Conservation (phyloP, 78 protist genomes). For the Chrysochromulina tobinii region DNA sequence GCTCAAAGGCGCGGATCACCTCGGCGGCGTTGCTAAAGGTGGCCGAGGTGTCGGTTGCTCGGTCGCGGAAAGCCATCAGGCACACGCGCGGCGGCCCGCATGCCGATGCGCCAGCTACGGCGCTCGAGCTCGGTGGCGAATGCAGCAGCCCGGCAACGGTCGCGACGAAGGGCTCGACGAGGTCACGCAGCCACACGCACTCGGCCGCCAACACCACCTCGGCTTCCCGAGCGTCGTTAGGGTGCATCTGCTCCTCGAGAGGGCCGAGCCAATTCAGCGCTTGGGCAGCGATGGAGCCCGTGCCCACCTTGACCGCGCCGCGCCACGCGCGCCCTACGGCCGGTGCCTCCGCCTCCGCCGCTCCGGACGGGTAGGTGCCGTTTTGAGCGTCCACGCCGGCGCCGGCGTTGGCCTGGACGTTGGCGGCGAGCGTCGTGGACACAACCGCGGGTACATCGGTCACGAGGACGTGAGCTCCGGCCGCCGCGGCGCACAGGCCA, state of each 20-base stretch:
- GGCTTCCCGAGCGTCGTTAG: not conserved
- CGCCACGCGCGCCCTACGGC: not conserved
- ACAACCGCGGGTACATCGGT: not conserved
- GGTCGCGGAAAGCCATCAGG: no score
- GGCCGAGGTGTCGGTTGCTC: no score
- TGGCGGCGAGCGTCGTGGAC: not conserved
- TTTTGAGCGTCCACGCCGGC: not conserved
- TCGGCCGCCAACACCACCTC: conserved; percentile 18
- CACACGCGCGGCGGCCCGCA: no score
- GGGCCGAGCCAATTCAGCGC: not conserved
- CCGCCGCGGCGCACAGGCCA: not conserved
- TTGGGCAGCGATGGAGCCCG: not conserved
- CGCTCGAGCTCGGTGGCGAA: not conserved
- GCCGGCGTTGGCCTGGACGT: not conserved
- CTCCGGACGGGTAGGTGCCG: not conserved
- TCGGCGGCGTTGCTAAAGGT: no score
- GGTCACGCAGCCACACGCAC: conserved; percentile 9
- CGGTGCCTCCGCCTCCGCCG: not conserved
- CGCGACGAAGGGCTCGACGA: conserved; percentile 19
- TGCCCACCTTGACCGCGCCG: not conserved
- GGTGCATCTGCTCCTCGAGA: not conserved
- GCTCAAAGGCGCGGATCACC: no score
- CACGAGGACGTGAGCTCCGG: not conserved
- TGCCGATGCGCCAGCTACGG: not conserved
- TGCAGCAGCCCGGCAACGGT: not conserved